Evolutionary conservation across 2,329 filamentous ascomycete genomes (phyloP).

Genomic region (Helicocarpus griseus): DNA sequence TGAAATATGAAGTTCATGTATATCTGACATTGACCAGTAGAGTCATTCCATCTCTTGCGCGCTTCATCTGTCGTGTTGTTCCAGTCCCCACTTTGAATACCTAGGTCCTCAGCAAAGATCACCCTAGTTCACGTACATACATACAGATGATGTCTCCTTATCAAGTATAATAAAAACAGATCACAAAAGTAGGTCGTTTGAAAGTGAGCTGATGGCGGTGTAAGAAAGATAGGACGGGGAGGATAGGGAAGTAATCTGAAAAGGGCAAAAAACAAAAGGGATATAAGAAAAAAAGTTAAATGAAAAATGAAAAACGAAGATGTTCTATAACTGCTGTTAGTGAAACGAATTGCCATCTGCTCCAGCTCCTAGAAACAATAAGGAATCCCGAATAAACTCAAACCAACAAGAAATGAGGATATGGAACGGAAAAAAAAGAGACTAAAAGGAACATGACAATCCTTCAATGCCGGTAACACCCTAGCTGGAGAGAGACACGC

Average conservation of each 20-base stretch:
- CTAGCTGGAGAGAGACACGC: slow-evolving; percentile 4
- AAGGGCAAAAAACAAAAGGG: slow-evolving; percentile 9
- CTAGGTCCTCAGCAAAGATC: no score
- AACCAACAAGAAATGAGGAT: not conserved
- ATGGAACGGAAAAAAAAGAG: not conserved
- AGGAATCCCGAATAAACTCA: not conserved
- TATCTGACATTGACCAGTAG: no score
- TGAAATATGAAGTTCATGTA: no score
- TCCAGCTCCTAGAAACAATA: not conserved
- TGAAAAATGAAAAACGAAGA: slow-evolving; percentile 9
- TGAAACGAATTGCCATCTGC: slow-evolving; percentile 4
- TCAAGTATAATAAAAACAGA: no score
- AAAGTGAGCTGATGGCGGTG: not conserved
- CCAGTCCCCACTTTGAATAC: no score
- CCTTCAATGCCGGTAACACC: slow-evolving; percentile 10
- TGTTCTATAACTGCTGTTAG: slow-evolving; percentile 6
- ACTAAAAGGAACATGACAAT: not conserved
- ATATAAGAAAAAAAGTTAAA: slow-evolving; percentile 8
- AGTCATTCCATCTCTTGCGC: no score
- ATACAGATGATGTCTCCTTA: no score
- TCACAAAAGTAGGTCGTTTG: no score
- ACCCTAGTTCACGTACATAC: no score
- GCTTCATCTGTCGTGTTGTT: no score
- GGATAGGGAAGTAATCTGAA: slow-evolving; percentile 1
- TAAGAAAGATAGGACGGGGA: not conserved